Conservation (phyloP, 208 protist genomes). For the Crithidia bombi region DNA sequence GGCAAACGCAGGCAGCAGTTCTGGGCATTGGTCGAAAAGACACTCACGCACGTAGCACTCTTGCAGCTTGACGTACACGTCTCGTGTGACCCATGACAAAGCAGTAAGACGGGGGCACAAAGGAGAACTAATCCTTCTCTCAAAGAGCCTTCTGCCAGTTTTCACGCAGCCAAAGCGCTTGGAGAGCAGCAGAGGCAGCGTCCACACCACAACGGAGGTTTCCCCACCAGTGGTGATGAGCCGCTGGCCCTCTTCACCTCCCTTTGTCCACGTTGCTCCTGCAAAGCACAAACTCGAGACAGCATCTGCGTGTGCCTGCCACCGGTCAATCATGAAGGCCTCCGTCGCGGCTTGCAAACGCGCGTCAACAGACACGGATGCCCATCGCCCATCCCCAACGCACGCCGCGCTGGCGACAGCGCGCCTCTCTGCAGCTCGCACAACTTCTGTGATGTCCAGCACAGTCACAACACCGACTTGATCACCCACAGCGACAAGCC, state of each 20-base stretch:
- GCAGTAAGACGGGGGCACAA: slow-evolving; percentile 5
- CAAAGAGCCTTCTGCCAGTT: background rate
- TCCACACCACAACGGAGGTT: slow-evolving; percentile 17
- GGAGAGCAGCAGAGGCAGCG: slow-evolving; percentile 3
- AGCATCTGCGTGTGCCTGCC: slow-evolving; percentile 67
- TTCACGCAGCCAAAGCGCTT: background rate
- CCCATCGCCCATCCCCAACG: background rate
- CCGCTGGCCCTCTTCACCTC: background rate
- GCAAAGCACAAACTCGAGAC: slow-evolving; percentile 45
- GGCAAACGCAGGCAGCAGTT: slow-evolving; percentile 13
- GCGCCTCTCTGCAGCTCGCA: slow-evolving; percentile 18
- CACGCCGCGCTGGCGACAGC: background rate
- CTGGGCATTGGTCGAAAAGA: slow-evolving; percentile 11
- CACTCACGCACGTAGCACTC: slow-evolving; percentile 23
- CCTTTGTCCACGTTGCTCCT: background rate
- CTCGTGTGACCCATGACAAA: slow-evolving; percentile 15
- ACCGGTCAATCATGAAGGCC: slow-evolving; percentile 65
- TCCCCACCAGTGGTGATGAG: slow-evolving; percentile 32
- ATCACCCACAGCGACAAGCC: slow-evolving; percentile 61
- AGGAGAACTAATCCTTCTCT: background rate
- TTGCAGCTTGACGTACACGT: slow-evolving; percentile 24
- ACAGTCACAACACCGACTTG: slow-evolving; percentile 49
- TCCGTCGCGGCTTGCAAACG: background rate
- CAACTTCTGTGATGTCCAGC: slow-evolving; percentile 53
- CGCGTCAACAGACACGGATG: background rate